Evolutionary conservation across 2,329 filamentous ascomycete genomes (phyloP).

Genomic region (Aureobasidium sp.): DNA sequence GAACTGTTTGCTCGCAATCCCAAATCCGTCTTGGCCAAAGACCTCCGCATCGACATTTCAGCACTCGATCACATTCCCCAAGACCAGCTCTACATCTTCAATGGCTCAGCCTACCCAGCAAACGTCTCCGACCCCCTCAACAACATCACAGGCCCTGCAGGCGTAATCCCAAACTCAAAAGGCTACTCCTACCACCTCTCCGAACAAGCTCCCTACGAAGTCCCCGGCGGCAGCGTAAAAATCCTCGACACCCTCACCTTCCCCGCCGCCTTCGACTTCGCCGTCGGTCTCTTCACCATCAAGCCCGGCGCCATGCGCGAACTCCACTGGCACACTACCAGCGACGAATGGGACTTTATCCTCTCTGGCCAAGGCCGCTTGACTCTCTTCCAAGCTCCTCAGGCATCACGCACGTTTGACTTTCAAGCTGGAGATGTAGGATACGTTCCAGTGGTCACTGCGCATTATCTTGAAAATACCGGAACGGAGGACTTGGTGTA

Average conservation of each 20-base stretch:
- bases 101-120: conserved; percentile 39
- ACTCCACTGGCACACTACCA: conserved; percentile 68
- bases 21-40: conserved; percentile 46
- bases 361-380: conserved; percentile 61
- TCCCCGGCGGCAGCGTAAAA: conserved; percentile 66
- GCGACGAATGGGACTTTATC: conserved; percentile 70
- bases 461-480: conserved; percentile 70
- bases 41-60: conserved; percentile 42
- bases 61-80: conserved; percentile 43
- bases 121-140: conserved; percentile 39
- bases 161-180: conserved; percentile 33
- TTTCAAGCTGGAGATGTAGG: conserved; percentile 67
- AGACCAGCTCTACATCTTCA: conserved; percentile 48
- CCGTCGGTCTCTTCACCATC: conserved; percentile 63
- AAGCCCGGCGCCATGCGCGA: conserved; percentile 71
- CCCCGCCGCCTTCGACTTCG: conserved; percentile 62
- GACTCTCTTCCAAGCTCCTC: conserved; percentile 61
- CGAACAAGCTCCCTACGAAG: conserved; percentile 54
- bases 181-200: conserved; percentile 50
- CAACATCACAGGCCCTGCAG: conserved; percentile 49
- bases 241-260: conserved; percentile 65
- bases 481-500: conserved; percentile 64
- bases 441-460: conserved; percentile 60
- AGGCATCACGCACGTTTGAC: conserved; percentile 61
- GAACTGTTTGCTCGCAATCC: conserved; percentile 56